These are phyloP conservation scores for Spathaspora sp. DNA, from an alignment of 805 yeast genomes.

Conservation along the genomic window DNA sequence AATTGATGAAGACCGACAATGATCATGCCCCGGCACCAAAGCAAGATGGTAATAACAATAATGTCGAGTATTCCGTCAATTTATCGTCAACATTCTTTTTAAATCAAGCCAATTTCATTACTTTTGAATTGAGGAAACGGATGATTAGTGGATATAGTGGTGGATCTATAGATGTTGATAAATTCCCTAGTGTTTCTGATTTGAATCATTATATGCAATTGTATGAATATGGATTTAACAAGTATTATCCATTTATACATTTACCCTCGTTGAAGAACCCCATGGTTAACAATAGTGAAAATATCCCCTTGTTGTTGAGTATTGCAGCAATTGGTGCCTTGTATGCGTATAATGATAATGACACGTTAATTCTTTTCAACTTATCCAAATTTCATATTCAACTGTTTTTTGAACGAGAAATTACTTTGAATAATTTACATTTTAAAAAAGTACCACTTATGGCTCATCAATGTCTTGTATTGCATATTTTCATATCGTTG, in stretches of 20 bases:
- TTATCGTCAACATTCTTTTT: conserved; percentile 5
- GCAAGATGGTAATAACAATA: not conserved
- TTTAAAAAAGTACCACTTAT: conserved; percentile 53
- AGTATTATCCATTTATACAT: conserved; percentile 82
- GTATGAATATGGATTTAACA: conserved; percentile 74
- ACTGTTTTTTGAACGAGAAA: conserved; percentile 55
- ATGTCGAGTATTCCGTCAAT: conserved; percentile 2
- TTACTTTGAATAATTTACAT: conserved; percentile 41
- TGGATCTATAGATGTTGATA: conserved; percentile 37
- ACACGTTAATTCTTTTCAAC: conserved; percentile 68
- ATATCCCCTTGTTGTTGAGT: conserved; percentile 67
- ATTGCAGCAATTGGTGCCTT: conserved; percentile 90
- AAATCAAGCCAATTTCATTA: conserved; percentile 20
- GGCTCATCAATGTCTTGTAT: conserved; percentile 53
- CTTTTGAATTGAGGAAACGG: conserved; percentile 48
- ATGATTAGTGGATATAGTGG: conserved; percentile 36
- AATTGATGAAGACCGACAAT: not conserved
- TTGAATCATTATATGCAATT: conserved; percentile 72
- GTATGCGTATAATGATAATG: conserved; percentile 74
- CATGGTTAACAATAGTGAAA: conserved; percentile 37
- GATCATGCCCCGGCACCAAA: not conserved
- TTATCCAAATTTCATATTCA: conserved; percentile 66
- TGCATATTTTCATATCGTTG: conserved; percentile 55
- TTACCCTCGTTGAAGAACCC: conserved; percentile 50
- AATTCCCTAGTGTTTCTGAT: conserved; percentile 74